A percentile compares a stretch with the other conserved stretches of the same genome.
Evolutionary conservation across 768 basidiomycete genomes (phyloP).

Genomic region (Tylopilus rubrobrunneus): DNA sequence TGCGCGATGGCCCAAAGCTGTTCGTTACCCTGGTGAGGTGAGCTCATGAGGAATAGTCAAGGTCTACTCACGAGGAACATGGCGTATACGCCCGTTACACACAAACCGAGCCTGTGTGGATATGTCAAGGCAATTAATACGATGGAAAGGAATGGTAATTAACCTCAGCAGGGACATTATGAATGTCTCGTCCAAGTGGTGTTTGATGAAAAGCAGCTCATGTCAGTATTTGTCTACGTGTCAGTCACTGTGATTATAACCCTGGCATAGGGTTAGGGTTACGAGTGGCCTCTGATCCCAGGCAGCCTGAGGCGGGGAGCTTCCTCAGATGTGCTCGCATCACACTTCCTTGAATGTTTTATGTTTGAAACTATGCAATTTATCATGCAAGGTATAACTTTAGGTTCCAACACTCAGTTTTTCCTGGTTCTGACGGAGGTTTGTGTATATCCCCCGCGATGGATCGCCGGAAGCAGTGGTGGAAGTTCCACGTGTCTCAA

Average conservation of each 20-base stretch:
- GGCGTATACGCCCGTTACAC: conserved; percentile 85
- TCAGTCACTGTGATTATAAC: neutral
- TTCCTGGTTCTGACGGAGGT: too few species aligned
- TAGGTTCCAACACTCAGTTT: too few species aligned
- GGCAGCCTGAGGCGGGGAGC: too few species aligned
- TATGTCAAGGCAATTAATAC: neutral
- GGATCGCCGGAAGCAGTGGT: too few species aligned
- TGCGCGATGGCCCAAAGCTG: conserved; percentile 92
- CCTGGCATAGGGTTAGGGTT: neutral
- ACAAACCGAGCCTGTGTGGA: conserved; percentile 56
- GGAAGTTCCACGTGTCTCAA: too few species aligned
- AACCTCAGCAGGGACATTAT: conserved; percentile 27
- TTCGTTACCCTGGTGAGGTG: conserved; percentile 4
- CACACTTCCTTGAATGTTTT: too few species aligned
- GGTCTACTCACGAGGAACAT: conserved; percentile 74
- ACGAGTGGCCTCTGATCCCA: neutral
- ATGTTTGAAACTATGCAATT: too few species aligned
- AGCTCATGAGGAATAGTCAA: neutral
- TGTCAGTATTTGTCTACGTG: neutral
- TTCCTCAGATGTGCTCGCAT: too few species aligned
- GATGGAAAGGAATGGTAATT: neutral
- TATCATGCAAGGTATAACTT: too few species aligned
- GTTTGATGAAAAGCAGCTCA: neutral
- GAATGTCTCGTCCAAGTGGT: neutral
- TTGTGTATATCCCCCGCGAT: too few species aligned